Base-by-base conservation (phyloP, 2,329 filamentous ascomycete genomes). In the Fusarium newnesense region DNA sequence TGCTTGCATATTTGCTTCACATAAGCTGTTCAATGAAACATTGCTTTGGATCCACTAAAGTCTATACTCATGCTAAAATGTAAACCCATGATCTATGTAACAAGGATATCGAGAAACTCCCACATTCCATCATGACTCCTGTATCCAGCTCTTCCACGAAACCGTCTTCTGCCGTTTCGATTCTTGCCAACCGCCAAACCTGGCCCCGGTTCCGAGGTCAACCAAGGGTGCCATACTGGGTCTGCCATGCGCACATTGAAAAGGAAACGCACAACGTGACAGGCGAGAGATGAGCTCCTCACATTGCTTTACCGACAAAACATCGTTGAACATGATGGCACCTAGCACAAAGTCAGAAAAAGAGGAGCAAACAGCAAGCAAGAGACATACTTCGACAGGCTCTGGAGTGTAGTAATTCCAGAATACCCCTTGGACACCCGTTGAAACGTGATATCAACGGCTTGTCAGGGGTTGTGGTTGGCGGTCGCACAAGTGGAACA, bases 291-390 rank as follows among this genome's bases (percentile, higher is more conserved):
- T 79, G 39, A 96, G 80, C 1, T 80, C 78, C 15, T 82, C 74
- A 74, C 94, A 96, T 71, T 94, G 86, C 0, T 85, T 81, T 2
- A 79, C 70, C 1, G 85, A 85, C 12, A 96, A 82, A 10, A 83
- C 78, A 76, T 97, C 94, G 75, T 96, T 96, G 82, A 97, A 97
- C 93, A 95, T 96, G 79, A 96, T 91, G 5, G 94, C 93, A 40
- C 84, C 86, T 87, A 21, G 34, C 12, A 39, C 32, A 19, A 49
- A 15, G 63, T 78, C 47, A 76, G 72, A 9, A 18, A 53, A 21
- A 16, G 30, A 30, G 32, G 1, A 13, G 9, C 11, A 13, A n/a
- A 13, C 24, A 21, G 18, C 7, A 10, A 0, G 8, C 5, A n/a
- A 16, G 76, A 12, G 5, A 13, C 84, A 70, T 79, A 87, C 92